phyloP scores from a whole-genome alignment of 2,329 filamentous ascomycete species.

The Colletotrichum tofieldiae region DNA sequence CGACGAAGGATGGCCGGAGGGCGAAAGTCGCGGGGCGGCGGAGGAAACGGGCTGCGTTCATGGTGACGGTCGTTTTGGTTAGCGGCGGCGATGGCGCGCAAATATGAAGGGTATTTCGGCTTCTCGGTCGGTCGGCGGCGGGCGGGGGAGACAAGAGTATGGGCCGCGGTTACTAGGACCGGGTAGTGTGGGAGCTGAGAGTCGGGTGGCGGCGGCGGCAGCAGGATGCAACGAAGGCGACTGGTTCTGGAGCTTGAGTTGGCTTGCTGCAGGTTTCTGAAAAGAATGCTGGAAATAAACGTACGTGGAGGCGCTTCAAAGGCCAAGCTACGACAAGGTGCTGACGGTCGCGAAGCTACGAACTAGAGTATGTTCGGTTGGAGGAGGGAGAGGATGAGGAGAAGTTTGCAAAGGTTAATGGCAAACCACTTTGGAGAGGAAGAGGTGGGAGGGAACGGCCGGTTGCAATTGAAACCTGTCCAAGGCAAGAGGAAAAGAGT shows the following conservation, averaged over 20 bases:
- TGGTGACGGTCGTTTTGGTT: constrained; percentile 24
- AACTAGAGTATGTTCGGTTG: constrained; percentile 24
- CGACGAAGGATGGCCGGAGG: constrained; percentile 38
- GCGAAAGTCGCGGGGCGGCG: constrained; percentile 33
- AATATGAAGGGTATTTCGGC: constrained; percentile 26
- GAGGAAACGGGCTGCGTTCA: constrained; percentile 43
- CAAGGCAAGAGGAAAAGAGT: constrained; percentile 15
- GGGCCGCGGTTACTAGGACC: constrained; percentile 34
- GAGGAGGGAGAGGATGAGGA: constrained; percentile 17
- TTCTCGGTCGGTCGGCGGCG: constrained; percentile 34
- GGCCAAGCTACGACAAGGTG: constrained; percentile 29
- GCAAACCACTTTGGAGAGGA: background rate
- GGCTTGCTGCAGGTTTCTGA: constrained; percentile 33
- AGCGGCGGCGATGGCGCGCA: background rate
- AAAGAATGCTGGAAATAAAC: background rate
- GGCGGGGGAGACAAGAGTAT: constrained; percentile 4
- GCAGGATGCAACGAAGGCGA: constrained; percentile 32
- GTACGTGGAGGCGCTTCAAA: constrained; percentile 10
- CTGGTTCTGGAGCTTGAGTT: constrained; percentile 32
- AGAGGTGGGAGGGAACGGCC: constrained; percentile 19
- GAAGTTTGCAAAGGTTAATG: constrained; percentile 1
- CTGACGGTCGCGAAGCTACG: constrained; percentile 38
- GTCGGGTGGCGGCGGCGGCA: constrained; percentile 32
- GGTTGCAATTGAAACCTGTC: constrained; percentile 40
- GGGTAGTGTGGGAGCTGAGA: constrained; percentile 23